These are phyloP conservation scores for Penium margaritaceum DNA, from an alignment of 139 green algal genomes.

Conservation along the genomic window DNA sequence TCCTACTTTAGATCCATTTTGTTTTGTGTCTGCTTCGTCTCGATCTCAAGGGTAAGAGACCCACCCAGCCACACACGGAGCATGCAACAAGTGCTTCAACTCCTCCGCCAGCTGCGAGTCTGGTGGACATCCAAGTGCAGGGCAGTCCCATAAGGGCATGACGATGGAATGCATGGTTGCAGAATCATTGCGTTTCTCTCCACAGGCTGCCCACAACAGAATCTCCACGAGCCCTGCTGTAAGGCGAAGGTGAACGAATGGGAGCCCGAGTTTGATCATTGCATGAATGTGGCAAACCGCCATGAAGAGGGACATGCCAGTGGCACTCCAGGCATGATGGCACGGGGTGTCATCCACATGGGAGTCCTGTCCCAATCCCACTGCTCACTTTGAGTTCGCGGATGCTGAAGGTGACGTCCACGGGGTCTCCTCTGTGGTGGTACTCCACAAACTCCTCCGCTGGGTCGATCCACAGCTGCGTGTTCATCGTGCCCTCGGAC, in stretches of 20 bases:
- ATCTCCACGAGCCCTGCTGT: neutral
- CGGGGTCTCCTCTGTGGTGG: constrained; percentile 18
- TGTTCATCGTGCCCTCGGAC: constrained; percentile 22
- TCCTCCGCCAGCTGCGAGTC: neutral
- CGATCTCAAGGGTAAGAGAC: neutral
- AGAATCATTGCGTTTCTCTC: neutral
- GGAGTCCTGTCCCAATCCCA: too few species aligned
- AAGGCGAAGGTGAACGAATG: neutral
- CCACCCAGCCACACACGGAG: neutral
- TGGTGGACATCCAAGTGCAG: neutral
- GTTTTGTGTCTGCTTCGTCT: too few species aligned
- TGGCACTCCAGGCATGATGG: too few species aligned
- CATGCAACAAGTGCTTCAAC: neutral
- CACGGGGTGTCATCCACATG: too few species aligned
- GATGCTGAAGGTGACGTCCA: constrained; percentile 44
- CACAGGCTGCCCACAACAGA: neutral
- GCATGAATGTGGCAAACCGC: too few species aligned
- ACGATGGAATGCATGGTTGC: neutral
- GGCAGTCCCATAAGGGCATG: neutral
- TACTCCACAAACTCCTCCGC: constrained; percentile 37
- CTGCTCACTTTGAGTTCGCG: constrained; percentile 42
- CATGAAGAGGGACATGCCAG: too few species aligned
- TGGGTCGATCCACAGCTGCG: constrained; percentile 43
- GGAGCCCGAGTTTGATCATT: neutral
- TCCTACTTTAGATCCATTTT: too few species aligned